Percentiles rank a stretch among this genome's conserved stretches.
Conservation (phyloP, 768 basidiomycete genomes). For the Brasilioporus rufonigricans region DNA sequence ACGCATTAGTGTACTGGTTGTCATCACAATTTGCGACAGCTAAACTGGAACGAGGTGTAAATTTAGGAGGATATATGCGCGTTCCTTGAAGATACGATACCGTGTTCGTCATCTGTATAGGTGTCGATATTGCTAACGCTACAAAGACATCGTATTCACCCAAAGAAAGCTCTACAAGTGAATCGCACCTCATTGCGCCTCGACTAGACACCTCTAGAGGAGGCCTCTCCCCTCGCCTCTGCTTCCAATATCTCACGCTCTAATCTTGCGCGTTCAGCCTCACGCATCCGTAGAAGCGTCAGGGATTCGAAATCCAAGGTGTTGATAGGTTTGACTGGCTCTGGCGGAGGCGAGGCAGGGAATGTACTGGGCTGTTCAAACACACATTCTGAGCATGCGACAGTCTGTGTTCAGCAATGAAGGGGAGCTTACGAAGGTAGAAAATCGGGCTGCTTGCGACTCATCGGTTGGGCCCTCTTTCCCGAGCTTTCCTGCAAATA, state of each 20-base stretch:
- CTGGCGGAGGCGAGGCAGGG: slow-evolving; percentile 14
- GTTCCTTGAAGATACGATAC: neutral
- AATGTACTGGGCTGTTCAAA: slow-evolving; percentile 19
- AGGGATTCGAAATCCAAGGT: slow-evolving; percentile 76
- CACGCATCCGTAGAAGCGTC: slow-evolving; percentile 76
- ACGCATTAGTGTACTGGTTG: neutral
- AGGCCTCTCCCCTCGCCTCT: slow-evolving; percentile 43
- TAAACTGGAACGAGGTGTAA: neutral
- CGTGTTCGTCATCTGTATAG: neutral
- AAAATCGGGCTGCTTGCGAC: slow-evolving; percentile 39
- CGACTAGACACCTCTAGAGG: neutral
- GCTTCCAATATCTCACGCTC: slow-evolving; percentile 75
- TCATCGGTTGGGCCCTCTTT: neutral
- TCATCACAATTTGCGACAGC: neutral
- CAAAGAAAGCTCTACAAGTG: slow-evolving; percentile 4
- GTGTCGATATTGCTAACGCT: neutral
- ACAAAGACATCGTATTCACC: slow-evolving; percentile 7
- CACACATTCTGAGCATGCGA: slow-evolving; percentile 6
- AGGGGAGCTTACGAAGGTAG: slow-evolving; percentile 32
- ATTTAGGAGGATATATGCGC: too few relatives aligned
- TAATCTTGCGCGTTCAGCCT: slow-evolving; percentile 74
- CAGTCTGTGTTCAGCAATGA: neutral
- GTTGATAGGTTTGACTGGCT: slow-evolving; percentile 27
- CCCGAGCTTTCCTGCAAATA: neutral
- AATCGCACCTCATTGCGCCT: slow-evolving; percentile 9